Conservation (phyloP, 495 filamentous ascomycete species). For the Neurospora terricola region DNA sequence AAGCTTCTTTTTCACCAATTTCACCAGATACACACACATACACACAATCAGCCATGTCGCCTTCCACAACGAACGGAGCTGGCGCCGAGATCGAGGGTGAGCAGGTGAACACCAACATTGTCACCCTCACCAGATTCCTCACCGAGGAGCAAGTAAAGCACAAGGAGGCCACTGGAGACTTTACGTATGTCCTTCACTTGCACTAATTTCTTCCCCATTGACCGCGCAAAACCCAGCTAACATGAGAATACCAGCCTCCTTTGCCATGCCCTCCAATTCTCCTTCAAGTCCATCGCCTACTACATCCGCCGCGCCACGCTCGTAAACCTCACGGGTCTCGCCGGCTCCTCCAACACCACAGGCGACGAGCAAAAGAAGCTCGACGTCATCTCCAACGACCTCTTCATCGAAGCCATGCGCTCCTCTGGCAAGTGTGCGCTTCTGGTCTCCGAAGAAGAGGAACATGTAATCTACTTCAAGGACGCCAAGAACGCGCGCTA, state of each 20-base stretch:
- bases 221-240: background rate
- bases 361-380: constrained; percentile 99
- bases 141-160: constrained; percentile 92
- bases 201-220: constrained; percentile 7
- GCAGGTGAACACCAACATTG: constrained; percentile 88
- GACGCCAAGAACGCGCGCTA: constrained; percentile 75
- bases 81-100: constrained; percentile 36
- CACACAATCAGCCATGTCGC: constrained; percentile 2
- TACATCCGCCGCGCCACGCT: constrained; percentile 97
- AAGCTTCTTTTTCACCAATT: background rate
- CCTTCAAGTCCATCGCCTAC: constrained; percentile 98
- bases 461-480: constrained; percentile 79
- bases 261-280: constrained; percentile 96
- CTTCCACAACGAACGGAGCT: constrained; percentile 24
- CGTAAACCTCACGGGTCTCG: constrained; percentile 91
- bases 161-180: constrained; percentile 93
- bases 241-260: constrained; percentile 51
- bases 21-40: background rate
- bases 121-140: constrained; percentile 89
- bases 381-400: constrained; percentile 95
- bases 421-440: constrained; percentile 82
- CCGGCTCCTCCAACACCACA: constrained; percentile 88
- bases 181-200: too few relatives aligned
- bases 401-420: constrained; percentile 90
- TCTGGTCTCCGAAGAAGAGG: constrained; percentile 93